phyloP scores from a whole-genome alignment of 805 yeast genomes.

The Kodamaea laetipori region DNA sequence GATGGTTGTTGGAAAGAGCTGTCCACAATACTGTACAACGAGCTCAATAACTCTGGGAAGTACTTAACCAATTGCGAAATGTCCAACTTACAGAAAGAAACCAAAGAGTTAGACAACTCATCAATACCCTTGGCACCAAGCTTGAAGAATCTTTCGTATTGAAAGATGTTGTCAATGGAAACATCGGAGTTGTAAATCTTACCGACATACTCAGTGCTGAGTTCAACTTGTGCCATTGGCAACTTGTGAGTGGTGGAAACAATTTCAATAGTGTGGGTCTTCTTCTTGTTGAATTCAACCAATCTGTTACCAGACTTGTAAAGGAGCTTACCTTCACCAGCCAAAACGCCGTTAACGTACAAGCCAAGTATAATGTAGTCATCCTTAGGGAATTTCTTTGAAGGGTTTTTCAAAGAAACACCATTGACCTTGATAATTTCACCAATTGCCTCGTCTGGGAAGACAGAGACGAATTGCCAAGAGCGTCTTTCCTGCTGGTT shows the following conservation, averaged over 20 bases:
- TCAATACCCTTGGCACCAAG: conserved; percentile 42
- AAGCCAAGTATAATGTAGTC: conserved; percentile 59
- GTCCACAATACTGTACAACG: conserved; percentile 37
- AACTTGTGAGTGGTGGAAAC: conserved; percentile 37
- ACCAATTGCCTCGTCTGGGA: conserved; percentile 69
- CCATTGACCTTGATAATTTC: conserved; percentile 70
- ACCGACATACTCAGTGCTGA: conserved; percentile 69
- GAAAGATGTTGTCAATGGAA: conserved; percentile 54
- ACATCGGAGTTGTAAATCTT: conserved; percentile 60
- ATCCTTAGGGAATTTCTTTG: conserved; percentile 41
- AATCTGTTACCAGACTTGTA: conserved; percentile 51
- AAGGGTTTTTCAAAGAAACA: conserved; percentile 42
- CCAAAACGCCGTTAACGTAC: conserved; percentile 61
- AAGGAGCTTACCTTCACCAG: conserved; percentile 60
- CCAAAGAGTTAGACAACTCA: conserved; percentile 50
- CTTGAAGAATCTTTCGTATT: conserved; percentile 52
- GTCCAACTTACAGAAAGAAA: conserved; percentile 55
- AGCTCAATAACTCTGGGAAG: conserved; percentile 57
- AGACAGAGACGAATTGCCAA: conserved; percentile 77
- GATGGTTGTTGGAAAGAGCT: conserved; percentile 26
- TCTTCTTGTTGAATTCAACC: conserved; percentile 47
- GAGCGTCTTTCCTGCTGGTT: conserved; percentile 51
- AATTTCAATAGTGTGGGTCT: conserved; percentile 47
- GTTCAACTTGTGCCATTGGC: conserved; percentile 50
- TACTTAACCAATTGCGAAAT: conserved; percentile 55